Evolutionary conservation across 2,329 filamentous ascomycete species (phyloP), one percentile per base, ranked within the genome.

Genomic region (Fusarium sp.): DNA sequence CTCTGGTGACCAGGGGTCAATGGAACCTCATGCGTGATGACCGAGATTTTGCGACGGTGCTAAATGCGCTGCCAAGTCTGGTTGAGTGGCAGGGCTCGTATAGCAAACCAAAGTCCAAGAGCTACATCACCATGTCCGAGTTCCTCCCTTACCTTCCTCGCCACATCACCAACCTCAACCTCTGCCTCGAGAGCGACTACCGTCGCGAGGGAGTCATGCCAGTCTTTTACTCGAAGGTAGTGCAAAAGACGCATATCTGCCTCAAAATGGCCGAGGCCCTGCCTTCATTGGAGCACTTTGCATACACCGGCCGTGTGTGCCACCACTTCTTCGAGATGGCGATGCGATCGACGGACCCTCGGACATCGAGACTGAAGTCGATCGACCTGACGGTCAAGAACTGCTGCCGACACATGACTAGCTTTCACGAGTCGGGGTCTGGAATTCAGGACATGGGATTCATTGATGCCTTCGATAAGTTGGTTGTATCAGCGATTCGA

Each of bases 351-450:
- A 86, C 86, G 35, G 85, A 89, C 70, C 81, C 86, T 45, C 81
- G 87, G 50, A 82, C 85, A 17, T 85, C 86, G 9, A 84, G 84
- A 17, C 87, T 95, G 52, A 90, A 90, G 81, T 91, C 90, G 2
- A 86, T 95, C 25, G 92, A 95, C 76, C 82, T 95, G 52, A 91
- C 92, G 0, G 91, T 95, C 65, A 94, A 94, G 83, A 94, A 94
- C 70, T 93, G 92, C 80, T 95, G 93, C 76, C 89, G 92, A 4
- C 84, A 86, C 50, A 80, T 86, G 68, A 81, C 83, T 56, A 83
- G 84, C 71, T 91, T 86, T 84, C 87, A 90, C 71, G 91, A 93
- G 74, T 88, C 88, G 0, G 91, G 91, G 4, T 92, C 91, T 3
- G 92, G 92, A 0, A 93, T 94, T 69, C 91, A 91, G 22, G 92